These are phyloP conservation scores for Trichaptum fuscoviolaceum DNA, from an alignment of 768 basidiomycete species.

Conservation along the genomic window DNA sequence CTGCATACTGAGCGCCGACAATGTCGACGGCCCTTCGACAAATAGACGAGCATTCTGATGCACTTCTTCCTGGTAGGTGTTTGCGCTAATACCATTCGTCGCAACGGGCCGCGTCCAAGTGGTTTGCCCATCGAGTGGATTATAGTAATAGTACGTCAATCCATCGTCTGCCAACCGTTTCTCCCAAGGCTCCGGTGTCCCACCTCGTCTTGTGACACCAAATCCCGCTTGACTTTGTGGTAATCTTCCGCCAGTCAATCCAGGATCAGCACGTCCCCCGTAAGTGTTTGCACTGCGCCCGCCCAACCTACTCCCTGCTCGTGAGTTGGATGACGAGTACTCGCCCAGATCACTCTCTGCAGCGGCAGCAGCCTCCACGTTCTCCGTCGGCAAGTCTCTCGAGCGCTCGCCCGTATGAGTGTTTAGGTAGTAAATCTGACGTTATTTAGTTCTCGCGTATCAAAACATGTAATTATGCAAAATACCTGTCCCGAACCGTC, in stretches of 20 bases:
- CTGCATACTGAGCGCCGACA: slow-evolving; percentile 19
- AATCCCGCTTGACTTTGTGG: slow-evolving; percentile 39
- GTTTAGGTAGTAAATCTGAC: slow-evolving; percentile 92
- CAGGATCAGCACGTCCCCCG: not conserved
- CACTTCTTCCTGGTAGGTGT: slow-evolving; percentile 17
- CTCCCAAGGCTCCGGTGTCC: slow-evolving; percentile 80
- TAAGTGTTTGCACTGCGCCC: not conserved
- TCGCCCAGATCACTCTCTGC: slow-evolving; percentile 12
- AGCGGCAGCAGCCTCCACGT: slow-evolving; percentile 50
- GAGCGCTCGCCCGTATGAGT: slow-evolving; percentile 80
- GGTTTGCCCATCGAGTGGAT: slow-evolving; percentile 60
- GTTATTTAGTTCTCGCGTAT: not conserved
- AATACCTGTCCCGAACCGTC: slow-evolving; percentile 75
- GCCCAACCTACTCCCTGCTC: not conserved
- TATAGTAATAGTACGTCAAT: slow-evolving; percentile 72
- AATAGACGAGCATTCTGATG: slow-evolving; percentile 1
- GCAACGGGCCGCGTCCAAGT: slow-evolving; percentile 65
- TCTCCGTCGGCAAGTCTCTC: slow-evolving; percentile 78
- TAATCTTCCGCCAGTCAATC: not conserved
- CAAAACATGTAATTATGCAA: slow-evolving; percentile 2
- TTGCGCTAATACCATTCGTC: slow-evolving; percentile 19
- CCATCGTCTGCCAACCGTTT: slow-evolving; percentile 79
- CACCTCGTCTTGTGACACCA: slow-evolving; percentile 51
- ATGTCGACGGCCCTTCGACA: slow-evolving; percentile 22
- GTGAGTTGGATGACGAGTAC: not conserved